phyloP scores from a whole-genome alignment of 148 eudicot species.

The Cornus controversa region DNA sequence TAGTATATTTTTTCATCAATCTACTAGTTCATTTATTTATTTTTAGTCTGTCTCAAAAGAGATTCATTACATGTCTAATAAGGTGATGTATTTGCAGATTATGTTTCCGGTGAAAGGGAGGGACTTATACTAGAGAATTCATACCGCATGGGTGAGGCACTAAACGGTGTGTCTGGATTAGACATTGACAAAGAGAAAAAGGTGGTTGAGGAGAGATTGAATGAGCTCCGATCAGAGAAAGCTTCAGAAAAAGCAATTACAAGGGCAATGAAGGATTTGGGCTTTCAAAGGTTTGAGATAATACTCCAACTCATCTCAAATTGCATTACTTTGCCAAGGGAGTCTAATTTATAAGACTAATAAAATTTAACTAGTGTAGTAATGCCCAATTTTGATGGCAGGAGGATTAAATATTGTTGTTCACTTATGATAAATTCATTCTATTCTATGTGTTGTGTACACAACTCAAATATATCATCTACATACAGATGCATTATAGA shows the following conservation, averaged over 20 bases:
- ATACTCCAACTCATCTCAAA: too few species aligned
- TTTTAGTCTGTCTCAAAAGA: too few species aligned
- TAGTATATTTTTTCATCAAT: constrained; percentile 6
- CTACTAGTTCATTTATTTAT: neutral
- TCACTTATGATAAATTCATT: too few species aligned
- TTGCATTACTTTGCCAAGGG: too few species aligned
- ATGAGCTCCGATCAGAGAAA: constrained; percentile 26
- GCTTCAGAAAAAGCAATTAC: constrained; percentile 25
- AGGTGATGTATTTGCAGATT: constrained; percentile 28
- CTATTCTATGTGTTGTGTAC: too few species aligned
- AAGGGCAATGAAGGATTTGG: constrained; percentile 49
- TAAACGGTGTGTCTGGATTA: constrained; percentile 33
- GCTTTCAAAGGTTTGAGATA: constrained; percentile 44
- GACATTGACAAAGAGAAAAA: constrained; percentile 38
- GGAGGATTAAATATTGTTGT: too few species aligned
- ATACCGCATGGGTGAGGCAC: constrained; percentile 33
- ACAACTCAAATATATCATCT: too few species aligned
- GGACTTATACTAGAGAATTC: constrained; percentile 42
- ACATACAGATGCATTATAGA: too few species aligned
- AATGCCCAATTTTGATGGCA: too few species aligned
- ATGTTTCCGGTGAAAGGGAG: constrained; percentile 47
- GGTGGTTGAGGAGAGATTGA: constrained; percentile 30
- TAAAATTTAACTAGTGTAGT: too few species aligned
- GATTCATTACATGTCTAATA: too few species aligned
- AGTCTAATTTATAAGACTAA: too few species aligned